phyloP scores from a whole-genome alignment of 495 filamentous ascomycete genomes.

The Xylona heveae region DNA sequence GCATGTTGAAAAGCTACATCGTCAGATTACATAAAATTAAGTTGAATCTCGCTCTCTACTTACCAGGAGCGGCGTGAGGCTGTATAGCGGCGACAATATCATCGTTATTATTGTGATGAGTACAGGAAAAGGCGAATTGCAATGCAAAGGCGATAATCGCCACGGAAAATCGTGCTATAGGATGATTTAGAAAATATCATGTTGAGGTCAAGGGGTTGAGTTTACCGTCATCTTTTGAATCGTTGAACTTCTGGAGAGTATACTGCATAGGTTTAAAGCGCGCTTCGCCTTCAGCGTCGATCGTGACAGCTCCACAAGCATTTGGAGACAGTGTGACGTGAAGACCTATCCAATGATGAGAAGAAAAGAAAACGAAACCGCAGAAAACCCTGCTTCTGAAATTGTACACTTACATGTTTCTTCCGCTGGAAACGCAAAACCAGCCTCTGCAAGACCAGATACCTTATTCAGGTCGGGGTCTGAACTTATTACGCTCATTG shows the following conservation, averaged over 20 bases:
- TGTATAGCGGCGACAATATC: conserved; percentile 48
- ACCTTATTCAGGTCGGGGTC: conserved; percentile 40
- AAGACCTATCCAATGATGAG: conserved; percentile 3
- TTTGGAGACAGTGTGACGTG: conserved; percentile 49
- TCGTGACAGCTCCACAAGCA: conserved; percentile 38
- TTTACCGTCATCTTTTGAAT: conserved; percentile 6
- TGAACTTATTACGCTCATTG: conserved; percentile 39
- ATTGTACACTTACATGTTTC: conserved; percentile 26
- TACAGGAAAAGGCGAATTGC: conserved; percentile 33
- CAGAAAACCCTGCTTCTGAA: too few relatives aligned
- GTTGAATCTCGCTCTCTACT: conserved; percentile 4
- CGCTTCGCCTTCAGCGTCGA: conserved; percentile 42
- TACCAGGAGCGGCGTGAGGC: conserved; percentile 5
- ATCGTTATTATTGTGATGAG: conserved; percentile 39
- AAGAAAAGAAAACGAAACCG: neutral
- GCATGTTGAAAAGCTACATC: conserved; percentile 17
- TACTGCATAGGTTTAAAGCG: conserved; percentile 43
- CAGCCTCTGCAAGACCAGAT: conserved; percentile 45
- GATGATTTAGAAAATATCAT: conserved; percentile 4
- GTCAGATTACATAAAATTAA: too few relatives aligned
- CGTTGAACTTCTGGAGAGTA: conserved; percentile 7
- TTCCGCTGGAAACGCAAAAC: conserved; percentile 38
- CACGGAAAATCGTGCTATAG: conserved; percentile 24
- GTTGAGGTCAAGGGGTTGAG: neutral
- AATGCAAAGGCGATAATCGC: conserved; percentile 36